Conservation (phyloP, 805 yeast genomes). For the Candida silvicultrix region DNA sequence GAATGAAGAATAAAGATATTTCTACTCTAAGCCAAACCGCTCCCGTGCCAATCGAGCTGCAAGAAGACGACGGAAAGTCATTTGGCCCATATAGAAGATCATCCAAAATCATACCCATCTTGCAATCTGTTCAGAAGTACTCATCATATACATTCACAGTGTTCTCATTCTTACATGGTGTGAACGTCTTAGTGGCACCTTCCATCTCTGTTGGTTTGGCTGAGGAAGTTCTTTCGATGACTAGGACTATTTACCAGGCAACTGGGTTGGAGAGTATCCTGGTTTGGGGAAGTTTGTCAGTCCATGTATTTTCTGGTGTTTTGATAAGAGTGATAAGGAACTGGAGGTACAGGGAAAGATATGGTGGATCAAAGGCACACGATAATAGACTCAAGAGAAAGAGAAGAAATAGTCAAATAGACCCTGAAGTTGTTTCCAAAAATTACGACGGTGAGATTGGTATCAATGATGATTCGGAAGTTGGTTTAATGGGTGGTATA, state of each 20-base stretch:
- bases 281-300: conserved; percentile 38
- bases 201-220: conserved; percentile 36
- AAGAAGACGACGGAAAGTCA: background rate
- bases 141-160: conserved; percentile 51
- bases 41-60: background rate
- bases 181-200: conserved; percentile 51
- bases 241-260: conserved; percentile 55
- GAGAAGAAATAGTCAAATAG: conserved; percentile 12
- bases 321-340: conserved; percentile 33
- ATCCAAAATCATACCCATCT: conserved; percentile 11
- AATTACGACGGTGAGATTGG: conserved; percentile 10
- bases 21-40: background rate
- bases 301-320: conserved; percentile 52
- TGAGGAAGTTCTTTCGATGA: conserved; percentile 51
- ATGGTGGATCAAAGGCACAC: conserved; percentile 14
- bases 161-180: conserved; percentile 52
- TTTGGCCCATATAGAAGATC: conserved; percentile 1
- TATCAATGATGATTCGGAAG: conserved; percentile 35
- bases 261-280: conserved; percentile 41
- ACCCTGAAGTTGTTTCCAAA: conserved; percentile 7
- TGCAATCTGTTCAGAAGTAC: conserved; percentile 42
- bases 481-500: conserved; percentile 58
- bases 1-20: background rate
- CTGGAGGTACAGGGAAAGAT: conserved; percentile 20
- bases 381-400: conserved; percentile 19